Conservation (phyloP, 345 rosid species). For the Citrus australasica region DNA sequence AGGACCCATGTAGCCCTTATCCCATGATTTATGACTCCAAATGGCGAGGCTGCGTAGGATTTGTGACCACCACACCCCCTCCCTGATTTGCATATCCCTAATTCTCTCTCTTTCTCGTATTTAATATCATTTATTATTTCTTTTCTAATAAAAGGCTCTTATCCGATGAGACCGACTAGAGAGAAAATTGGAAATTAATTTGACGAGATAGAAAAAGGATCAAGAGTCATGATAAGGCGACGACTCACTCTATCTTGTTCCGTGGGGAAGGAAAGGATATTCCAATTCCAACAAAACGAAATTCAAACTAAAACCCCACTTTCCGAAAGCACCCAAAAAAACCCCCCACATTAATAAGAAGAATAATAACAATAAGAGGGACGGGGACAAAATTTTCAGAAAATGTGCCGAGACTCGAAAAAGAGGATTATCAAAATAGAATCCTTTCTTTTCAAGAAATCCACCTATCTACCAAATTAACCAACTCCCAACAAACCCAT, state of each 20-base stretch:
- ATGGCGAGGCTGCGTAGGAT: background rate
- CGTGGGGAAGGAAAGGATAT: conserved; percentile 37
- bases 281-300: conserved; percentile 10
- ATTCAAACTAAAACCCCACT: conserved; percentile 1
- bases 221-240: background rate
- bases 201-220: background rate
- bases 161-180: background rate
- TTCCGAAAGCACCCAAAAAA: conserved; percentile 25
- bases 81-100: background rate
- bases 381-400: background rate
- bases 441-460: conserved; percentile 35
- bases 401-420: background rate
- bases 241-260: background rate
- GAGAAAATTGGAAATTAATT: background rate
- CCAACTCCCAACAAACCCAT: conserved; percentile 14
- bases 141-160: background rate
- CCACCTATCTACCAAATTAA: conserved; percentile 25
- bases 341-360: too few relatives aligned
- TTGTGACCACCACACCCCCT: background rate
- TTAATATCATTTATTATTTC: too few relatives aligned
- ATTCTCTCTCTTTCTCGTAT: background rate
- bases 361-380: background rate
- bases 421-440: background rate
- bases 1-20: background rate
- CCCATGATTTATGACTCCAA: background rate